Evolutionary conservation across 495 filamentous ascomycete genomes (phyloP).

Genomic region (Articulospora tetracladia): DNA sequence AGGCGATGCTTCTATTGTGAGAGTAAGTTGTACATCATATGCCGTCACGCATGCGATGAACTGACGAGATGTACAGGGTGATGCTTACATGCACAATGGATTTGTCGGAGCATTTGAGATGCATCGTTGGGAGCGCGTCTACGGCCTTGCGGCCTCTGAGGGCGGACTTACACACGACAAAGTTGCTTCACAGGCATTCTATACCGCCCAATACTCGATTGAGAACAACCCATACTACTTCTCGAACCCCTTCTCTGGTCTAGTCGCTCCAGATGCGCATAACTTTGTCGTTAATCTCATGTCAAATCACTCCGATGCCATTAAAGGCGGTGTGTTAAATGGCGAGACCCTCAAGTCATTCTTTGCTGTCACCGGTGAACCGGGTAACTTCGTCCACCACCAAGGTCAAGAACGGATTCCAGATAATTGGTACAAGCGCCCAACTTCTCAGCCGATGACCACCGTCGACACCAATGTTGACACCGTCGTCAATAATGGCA

Average conservation of each 20-base stretch:
- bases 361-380: slow-evolving; percentile 4
- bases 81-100: neutral
- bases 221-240: neutral
- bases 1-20: neutral
- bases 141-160: too few species aligned
- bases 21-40: neutral
- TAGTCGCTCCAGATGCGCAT: slow-evolving; percentile 7
- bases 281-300: slow-evolving; percentile 8
- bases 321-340: slow-evolving; percentile 5
- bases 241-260: slow-evolving; percentile 2
- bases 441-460: neutral
- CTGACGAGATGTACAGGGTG: neutral
- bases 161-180: too few species aligned
- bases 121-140: too few species aligned
- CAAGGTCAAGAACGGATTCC: slow-evolving; percentile 8
- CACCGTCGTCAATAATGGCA: slow-evolving; percentile 29
- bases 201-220: too few species aligned
- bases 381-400: slow-evolving; percentile 3
- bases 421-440: slow-evolving; percentile 11
- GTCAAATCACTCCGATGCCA: slow-evolving; percentile 3
- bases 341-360: slow-evolving; percentile 10
- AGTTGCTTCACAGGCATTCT: too few species aligned
- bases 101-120: too few species aligned
- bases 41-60: neutral
- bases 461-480: neutral